Conservation (phyloP, 495 filamentous ascomycete genomes). For the Tuber aestivum region DNA sequence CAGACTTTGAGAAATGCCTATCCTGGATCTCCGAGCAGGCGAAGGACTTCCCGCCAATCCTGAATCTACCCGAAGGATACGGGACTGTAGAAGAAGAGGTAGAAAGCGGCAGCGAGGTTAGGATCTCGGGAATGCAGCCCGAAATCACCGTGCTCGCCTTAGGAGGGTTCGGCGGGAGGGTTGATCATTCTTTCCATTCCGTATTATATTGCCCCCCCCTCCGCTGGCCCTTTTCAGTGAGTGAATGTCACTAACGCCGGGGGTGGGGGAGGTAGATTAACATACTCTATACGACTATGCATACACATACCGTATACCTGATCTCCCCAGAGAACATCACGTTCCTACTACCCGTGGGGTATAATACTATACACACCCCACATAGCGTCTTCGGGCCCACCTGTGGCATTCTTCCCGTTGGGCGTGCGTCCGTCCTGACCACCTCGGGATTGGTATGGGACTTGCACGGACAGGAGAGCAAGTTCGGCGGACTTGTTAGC, state of each 20-base stretch:
- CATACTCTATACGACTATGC: neutral
- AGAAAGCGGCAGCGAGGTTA: constrained; percentile 5
- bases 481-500: constrained; percentile 77
- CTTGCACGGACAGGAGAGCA: constrained; percentile 68
- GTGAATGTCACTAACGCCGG: neutral
- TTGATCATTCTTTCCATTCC: constrained; percentile 85
- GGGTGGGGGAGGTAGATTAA: neutral
- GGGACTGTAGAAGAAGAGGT: neutral
- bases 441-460: constrained; percentile 87
- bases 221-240: neutral
- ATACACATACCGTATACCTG: constrained; percentile 54
- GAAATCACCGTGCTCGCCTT: constrained; percentile 58
- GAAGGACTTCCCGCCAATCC: constrained; percentile 34
- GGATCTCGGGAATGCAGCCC: constrained; percentile 39
- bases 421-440: constrained; percentile 63
- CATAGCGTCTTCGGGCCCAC: constrained; percentile 46
- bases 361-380: constrained; percentile 62
- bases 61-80: constrained; percentile 3
- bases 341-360: constrained; percentile 64
- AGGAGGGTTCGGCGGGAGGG: constrained; percentile 80
- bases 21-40: constrained; percentile 54
- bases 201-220: constrained; percentile 46
- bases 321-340: constrained; percentile 72
- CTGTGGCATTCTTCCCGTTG: constrained; percentile 74
- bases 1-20: constrained; percentile 73